Evolutionary conservation across 768 basidiomycete genomes (phyloP).

Genomic region (Leucosporidium scottii): DNA sequence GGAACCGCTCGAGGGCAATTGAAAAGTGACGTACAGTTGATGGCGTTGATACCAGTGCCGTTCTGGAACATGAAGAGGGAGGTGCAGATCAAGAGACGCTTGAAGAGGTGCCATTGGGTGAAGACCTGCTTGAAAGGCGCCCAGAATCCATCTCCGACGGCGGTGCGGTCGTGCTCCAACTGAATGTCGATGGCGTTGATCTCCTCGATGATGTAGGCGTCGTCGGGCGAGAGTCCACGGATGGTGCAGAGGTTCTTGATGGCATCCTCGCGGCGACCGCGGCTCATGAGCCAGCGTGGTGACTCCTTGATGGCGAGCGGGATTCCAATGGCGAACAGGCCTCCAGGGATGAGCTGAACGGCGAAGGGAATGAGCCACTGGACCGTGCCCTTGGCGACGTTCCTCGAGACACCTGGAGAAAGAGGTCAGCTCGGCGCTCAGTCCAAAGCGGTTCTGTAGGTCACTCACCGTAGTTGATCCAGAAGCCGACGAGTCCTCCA

Average conservation of each 20-base stretch:
- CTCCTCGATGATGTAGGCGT: constrained; percentile 20
- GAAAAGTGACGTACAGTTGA: too few species aligned
- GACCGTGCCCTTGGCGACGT: constrained; percentile 44
- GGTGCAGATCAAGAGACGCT: constrained; percentile 44
- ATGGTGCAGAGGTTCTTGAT: constrained; percentile 39
- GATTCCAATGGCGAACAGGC: constrained; percentile 38
- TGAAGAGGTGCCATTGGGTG: constrained; percentile 27
- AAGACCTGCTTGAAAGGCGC: constrained; percentile 28
- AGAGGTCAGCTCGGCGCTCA: neutral
- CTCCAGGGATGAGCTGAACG: constrained; percentile 39
- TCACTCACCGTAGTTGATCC: constrained; percentile 18
- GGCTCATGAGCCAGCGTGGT: constrained; percentile 39
- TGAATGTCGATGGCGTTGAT: constrained; percentile 28
- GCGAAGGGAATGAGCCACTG: constrained; percentile 42
- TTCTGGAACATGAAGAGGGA: constrained; percentile 49
- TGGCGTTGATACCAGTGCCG: constrained; percentile 41
- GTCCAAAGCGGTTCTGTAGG: neutral
- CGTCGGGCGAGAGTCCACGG: constrained; percentile 37
- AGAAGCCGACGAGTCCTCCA: constrained; percentile 47
- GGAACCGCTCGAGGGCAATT: constrained; percentile 36
- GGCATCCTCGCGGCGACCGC: constrained; percentile 37
- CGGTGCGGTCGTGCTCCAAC: constrained; percentile 28
- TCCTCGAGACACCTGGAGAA: constrained; percentile 21
- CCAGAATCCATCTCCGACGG: constrained; percentile 27
- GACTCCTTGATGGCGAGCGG: constrained; percentile 42